A percentile compares a stretch with the other conserved stretches of the same genome.
These are phyloP conservation scores for Deuterostichococcus epilithicus DNA, from an alignment of 139 green algal genomes.

Conservation along the genomic window DNA sequence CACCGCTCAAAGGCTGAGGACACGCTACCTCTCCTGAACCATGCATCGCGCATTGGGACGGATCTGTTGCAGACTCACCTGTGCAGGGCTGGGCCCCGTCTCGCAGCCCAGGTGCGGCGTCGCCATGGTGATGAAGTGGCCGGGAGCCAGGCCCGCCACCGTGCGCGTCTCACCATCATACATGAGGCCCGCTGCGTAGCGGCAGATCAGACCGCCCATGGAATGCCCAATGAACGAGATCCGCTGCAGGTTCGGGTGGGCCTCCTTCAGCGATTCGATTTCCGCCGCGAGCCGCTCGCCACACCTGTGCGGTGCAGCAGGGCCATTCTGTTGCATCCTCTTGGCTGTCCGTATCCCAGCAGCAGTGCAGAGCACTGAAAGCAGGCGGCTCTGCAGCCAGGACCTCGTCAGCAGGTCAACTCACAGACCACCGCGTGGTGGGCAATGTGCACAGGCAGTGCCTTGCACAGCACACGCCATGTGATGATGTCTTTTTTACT, in stretches of 20 bases:
- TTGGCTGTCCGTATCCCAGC: no score
- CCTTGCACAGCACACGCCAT: no score
- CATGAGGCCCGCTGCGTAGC: conserved; percentile 44
- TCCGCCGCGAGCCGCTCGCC: conserved; percentile 69
- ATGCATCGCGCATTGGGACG: no score
- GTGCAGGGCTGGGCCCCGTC: conserved; percentile 35
- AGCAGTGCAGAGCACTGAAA: no score
- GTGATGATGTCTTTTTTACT: no score
- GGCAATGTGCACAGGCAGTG: no score
- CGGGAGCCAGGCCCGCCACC: conserved; percentile 56
- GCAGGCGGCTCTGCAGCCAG: no score
- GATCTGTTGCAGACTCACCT: conserved; percentile 48
- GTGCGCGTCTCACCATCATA: conserved; percentile 39
- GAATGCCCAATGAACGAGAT: conserved; percentile 69
- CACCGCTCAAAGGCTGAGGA: no score
- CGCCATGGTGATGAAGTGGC: conserved; percentile 75
- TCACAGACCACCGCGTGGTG: no score
- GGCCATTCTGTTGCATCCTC: no score
- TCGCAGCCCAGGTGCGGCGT: conserved; percentile 81
- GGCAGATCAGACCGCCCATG: conserved; percentile 69
- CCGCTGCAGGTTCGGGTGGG: conserved; percentile 43
- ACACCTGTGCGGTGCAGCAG: conserved; percentile 29
- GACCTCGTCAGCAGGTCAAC: no score
- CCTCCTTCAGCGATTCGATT: conserved; percentile 39
- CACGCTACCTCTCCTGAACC: no score